phyloP scores from a whole-genome alignment of 176 grass and related monocot genomes.

The Carex parvula region DNA sequence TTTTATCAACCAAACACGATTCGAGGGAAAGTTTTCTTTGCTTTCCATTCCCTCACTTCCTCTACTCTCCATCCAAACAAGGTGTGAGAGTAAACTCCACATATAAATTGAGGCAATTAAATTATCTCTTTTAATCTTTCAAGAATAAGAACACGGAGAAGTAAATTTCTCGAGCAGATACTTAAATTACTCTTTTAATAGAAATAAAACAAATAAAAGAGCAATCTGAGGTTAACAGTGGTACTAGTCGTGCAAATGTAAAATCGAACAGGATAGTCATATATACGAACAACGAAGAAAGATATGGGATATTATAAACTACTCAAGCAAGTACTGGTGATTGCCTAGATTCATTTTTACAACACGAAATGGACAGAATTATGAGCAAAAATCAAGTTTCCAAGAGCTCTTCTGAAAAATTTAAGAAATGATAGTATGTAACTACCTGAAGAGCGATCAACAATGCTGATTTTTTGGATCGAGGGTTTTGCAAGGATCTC shows the following conservation, averaged over 20 bases:
- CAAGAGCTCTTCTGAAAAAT: not conserved
- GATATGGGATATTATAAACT: not conserved
- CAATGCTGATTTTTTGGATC: slow-evolving; percentile 49
- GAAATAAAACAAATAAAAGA: not conserved
- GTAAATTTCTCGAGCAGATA: not conserved
- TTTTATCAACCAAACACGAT: too few relatives aligned
- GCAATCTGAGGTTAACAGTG: not conserved
- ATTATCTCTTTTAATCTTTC: not conserved
- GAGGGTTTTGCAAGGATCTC: slow-evolving; percentile 35
- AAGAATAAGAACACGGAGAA: not conserved
- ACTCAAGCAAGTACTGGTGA: not conserved
- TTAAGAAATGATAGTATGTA: not conserved
- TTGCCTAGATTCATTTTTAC: not conserved
- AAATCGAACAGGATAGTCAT: not conserved
- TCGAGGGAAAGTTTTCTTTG: too few relatives aligned
- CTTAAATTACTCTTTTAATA: not conserved
- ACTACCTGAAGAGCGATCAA: slow-evolving; percentile 71
- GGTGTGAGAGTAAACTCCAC: not conserved
- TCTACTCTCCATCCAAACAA: too few relatives aligned
- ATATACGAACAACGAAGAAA: not conserved
- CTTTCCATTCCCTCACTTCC: too few relatives aligned
- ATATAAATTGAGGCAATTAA: not conserved
- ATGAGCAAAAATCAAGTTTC: not conserved
- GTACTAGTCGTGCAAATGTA: not conserved
- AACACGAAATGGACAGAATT: not conserved